Conservation (phyloP, 83 land plant genomes). For the Picea abies region DNA sequence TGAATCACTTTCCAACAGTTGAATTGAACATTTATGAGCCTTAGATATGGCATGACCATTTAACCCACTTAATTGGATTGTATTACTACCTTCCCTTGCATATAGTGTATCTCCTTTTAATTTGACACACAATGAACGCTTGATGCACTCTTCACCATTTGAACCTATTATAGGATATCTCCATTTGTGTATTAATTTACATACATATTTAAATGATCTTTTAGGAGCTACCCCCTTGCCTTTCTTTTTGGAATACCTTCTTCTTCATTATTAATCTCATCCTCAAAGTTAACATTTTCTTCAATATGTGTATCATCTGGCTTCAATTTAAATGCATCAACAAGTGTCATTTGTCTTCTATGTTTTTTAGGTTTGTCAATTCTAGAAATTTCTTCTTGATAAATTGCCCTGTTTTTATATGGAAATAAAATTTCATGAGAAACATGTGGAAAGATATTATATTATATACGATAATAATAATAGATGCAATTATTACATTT, state of each 20-base stretch:
- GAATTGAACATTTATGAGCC: neutral
- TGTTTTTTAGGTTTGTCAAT: too few species aligned
- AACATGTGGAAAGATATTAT: too few species aligned
- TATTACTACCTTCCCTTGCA: neutral
- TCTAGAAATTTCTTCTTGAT: too few species aligned
- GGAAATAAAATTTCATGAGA: too few species aligned
- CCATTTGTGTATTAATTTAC: neutral
- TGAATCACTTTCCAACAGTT: neutral
- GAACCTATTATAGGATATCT: neutral
- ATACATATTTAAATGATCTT: neutral
- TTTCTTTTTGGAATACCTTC: neutral
- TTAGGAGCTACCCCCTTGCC: neutral
- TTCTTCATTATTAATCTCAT: neutral
- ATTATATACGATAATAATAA: too few species aligned
- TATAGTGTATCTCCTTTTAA: neutral
- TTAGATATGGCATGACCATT: neutral
- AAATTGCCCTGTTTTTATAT: too few species aligned
- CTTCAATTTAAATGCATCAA: too few species aligned
- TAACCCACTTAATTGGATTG: neutral
- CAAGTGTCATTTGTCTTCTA: too few species aligned
- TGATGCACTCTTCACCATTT: neutral
- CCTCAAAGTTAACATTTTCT: too few species aligned
- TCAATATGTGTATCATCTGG: too few species aligned
- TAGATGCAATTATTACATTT: too few species aligned
- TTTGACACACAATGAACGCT: neutral